Base-by-base conservation (phyloP, 2,329 filamentous ascomycete genomes). In the Ascocoryne sarcoides region DNA sequence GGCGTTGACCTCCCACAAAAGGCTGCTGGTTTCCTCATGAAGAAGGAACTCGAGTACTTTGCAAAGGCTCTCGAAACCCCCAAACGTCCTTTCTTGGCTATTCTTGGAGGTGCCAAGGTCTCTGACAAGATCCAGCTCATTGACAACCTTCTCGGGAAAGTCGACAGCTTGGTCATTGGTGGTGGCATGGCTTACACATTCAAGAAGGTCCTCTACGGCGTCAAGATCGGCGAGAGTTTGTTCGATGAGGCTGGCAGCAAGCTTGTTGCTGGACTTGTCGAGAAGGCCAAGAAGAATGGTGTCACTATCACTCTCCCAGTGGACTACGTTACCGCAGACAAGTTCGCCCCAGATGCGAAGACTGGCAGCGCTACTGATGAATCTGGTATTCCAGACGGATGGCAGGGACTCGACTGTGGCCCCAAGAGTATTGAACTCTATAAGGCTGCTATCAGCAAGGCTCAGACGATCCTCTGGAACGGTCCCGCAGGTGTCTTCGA, bases 21-120 rank as follows among this genome's bases (percentile, higher is more conserved):
- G 75, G 92, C 92, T 8, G 86, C 90, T 42, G 92, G 92, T 49
- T 98, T 95, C 81, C 80, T 98, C 60, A 88, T 98, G 75, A 98
- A 98, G 84, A 98, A 96, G 76, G 92, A 98, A 70, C 84, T 98
- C 49, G 92, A 98, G 63, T 98, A 98, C 81, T 98, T 98, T 63
- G 92, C 92, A 51, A 79, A 95, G 73, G 92, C 88, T 29, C 84
- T 98, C 47, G 92, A 98, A 73, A 79, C 76, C 57, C 92, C 92
- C 47, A 75, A 93, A 71, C 82, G 90, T 42, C 92, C 92, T 47
- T 98, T 98, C 84, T 82, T 98, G 40, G 93, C 92, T 64, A 98
- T 98, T 62, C 84, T 98, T 39, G 92, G 92, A 57, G 92, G 92
- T 55, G 88, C 92, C 64, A 98, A 98, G 78, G 88, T 98, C 55